phyloP scores from a whole-genome alignment of 116 monocot genomes.

The Trichopus zeylanicus region DNA sequence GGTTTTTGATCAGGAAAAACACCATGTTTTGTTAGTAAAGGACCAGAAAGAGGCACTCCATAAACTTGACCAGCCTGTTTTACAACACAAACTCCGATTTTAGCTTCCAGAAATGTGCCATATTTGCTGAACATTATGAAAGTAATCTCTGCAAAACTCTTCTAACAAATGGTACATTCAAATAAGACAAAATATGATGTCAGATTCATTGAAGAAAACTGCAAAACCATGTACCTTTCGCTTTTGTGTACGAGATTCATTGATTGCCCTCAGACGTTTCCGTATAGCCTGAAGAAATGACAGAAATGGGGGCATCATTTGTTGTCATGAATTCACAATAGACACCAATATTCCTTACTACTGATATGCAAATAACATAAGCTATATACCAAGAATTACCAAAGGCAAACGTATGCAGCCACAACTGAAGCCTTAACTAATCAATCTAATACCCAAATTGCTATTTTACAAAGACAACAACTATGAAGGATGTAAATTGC shows the following conservation, averaged over 20 bases:
- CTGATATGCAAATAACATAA: not conserved
- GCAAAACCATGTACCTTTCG: constrained; percentile 49
- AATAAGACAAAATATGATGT: not conserved
- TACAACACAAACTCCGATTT: constrained; percentile 10
- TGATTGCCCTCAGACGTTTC: constrained; percentile 82
- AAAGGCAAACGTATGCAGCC: not conserved
- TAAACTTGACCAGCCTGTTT: constrained; percentile 96
- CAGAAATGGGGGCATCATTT: not conserved
- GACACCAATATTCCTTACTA: not conserved
- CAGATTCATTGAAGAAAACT: not conserved
- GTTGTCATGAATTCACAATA: no score
- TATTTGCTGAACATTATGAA: not conserved
- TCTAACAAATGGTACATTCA: not conserved
- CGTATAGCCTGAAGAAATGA: constrained; percentile 56
- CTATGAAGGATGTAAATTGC: no score
- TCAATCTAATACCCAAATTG: not conserved
- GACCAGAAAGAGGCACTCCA: constrained; percentile 91
- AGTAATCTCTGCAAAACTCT: not conserved
- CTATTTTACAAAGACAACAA: no score
- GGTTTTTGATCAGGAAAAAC: constrained; percentile 78
- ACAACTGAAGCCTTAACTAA: not conserved
- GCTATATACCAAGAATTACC: not conserved
- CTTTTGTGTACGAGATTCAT: constrained; percentile 94
- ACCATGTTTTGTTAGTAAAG: constrained; percentile 61
- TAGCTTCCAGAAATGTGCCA: constrained; percentile 2